Base-by-base conservation (phyloP, 352 stramenopile species). In the Achlya hypogyna region DNA sequence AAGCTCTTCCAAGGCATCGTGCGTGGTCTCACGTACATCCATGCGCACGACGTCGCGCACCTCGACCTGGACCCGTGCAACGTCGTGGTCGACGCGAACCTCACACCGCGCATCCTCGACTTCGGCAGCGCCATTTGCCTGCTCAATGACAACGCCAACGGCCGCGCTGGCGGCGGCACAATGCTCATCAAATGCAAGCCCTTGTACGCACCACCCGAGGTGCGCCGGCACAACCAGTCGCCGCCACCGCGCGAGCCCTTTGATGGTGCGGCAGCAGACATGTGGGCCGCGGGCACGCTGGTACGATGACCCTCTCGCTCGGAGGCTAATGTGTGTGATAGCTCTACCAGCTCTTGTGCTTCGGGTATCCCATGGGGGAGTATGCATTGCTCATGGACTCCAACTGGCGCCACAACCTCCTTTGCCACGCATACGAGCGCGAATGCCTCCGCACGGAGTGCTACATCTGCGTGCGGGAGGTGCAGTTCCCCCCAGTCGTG, bases 101-200 rank as follows among this genome's bases (percentile, higher is more conserved):
- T 71, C 25, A 81, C 76, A 10, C 77, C 82, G 43, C 77, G 82
- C 22, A 73, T 93, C 27, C 87, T 91, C 23, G 84, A 93, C 70
- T 93, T 90, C 72, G 84, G 84, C 38, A 91, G 83, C 73, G 85
- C 78, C 14, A 78, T 87, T 73, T 84, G 88, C 73, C 87, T 89
- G 79, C 77, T 74, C 9, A 79, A 84, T 62, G 16, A 32, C 2
- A 58, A 43, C 28, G 47, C 38, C 23, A 80, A 86, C 52, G 79
- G 81, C 34, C 59, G 74, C n/a, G 83, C 79, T 0, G 81, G 83
- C 43, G 69, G 73, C 0, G 70, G 76, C 47, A 76, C 86, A 45
- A 72, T 76, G 18, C 67, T 89, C 3, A 75, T 91, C 71, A 91
- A 91, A 72, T 91, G 87, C 64, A 91, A 91, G 60, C 81, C 83